Evolutionary conservation across 148 eudicot genomes (phyloP).

Genomic region (Nepenthes gracilis): DNA sequence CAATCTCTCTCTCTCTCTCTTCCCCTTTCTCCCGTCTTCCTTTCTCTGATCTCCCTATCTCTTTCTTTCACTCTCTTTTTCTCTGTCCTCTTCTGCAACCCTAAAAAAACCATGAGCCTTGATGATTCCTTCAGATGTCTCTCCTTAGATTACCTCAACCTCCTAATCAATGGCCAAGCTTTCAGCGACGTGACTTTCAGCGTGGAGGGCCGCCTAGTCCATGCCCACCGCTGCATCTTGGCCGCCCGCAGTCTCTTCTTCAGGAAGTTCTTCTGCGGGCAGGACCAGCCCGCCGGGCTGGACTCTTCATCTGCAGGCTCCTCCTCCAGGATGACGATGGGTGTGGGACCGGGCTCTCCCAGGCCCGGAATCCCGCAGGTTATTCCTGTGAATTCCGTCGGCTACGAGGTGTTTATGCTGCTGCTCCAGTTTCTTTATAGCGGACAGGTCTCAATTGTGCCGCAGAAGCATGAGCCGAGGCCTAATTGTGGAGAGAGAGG

Average conservation of each 20-base stretch:
- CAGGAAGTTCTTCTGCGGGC: slow-evolving; percentile 71
- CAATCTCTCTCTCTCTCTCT: too few species aligned
- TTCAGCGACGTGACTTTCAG: slow-evolving; percentile 84
- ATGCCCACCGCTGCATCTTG: slow-evolving; percentile 74
- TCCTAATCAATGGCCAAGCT: slow-evolving; percentile 83
- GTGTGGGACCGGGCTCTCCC: not conserved
- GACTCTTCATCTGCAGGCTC: not conserved
- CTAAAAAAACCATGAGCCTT: not conserved
- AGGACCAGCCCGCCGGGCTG: slow-evolving; percentile 16
- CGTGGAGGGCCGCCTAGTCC: slow-evolving; percentile 80
- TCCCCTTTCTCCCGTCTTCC: too few species aligned
- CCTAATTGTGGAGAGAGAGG: slow-evolving; percentile 83
- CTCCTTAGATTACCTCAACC: slow-evolving; percentile 70
- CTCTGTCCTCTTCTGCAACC: not conserved
- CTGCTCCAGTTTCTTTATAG: slow-evolving; percentile 83
- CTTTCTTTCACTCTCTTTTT: too few species aligned
- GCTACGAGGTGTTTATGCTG: slow-evolving; percentile 85
- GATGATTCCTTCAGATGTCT: slow-evolving; percentile 5
- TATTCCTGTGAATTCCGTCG: slow-evolving; percentile 79
- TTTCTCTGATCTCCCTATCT: too few species aligned
- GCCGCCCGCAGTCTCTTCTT: slow-evolving; percentile 83
- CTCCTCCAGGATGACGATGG: not conserved
- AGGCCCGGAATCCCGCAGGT: slow-evolving; percentile 9
- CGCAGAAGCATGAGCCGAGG: slow-evolving; percentile 85
- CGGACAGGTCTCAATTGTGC: slow-evolving; percentile 80